Percentiles rank a stretch among this genome's conserved stretches.
Evolutionary conservation across 2,329 filamentous ascomycete species (phyloP).

Genomic region (Alternaria infectoria): DNA sequence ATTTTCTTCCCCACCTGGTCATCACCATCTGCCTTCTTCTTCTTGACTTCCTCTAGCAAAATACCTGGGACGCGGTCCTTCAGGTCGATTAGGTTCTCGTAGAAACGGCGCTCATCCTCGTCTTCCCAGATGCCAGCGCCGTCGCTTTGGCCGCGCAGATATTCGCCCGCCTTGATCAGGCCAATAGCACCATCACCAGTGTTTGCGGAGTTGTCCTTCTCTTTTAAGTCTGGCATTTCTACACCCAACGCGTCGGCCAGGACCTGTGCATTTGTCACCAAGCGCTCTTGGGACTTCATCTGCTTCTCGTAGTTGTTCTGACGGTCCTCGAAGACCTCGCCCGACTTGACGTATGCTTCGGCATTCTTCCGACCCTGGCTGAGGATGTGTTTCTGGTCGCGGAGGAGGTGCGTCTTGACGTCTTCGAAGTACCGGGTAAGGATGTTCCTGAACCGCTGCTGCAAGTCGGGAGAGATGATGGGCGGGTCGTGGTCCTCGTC

Average conservation of each 20-base stretch:
- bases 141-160: constrained; percentile 86
- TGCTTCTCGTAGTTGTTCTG: constrained; percentile 96
- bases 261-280: constrained; percentile 87
- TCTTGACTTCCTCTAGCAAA: constrained; percentile 90
- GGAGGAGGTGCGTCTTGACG: constrained; percentile 83
- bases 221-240: constrained; percentile 93
- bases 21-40: constrained; percentile 84
- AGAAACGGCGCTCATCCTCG: constrained; percentile 96
- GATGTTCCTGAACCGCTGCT: constrained; percentile 85
- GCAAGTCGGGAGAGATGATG: constrained; percentile 76
- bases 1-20: constrained; percentile 81
- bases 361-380: constrained; percentile 92
- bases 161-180: constrained; percentile 91
- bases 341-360: constrained; percentile 97
- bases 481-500: constrained; percentile 70
- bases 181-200: constrained; percentile 80
- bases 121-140: constrained; percentile 98
- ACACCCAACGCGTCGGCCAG: constrained; percentile 85
- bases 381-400: constrained; percentile 89
- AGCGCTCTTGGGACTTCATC: constrained; percentile 87
- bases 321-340: constrained; percentile 96
- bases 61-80: constrained; percentile 96
- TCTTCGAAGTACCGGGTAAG: constrained; percentile 90
- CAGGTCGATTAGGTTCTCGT: constrained; percentile 93
- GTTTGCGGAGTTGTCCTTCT: constrained; percentile 73